Evolutionary conservation across 2,329 filamentous ascomycete species (phyloP).

Genomic region (Ophiocordyceps sinensis): DNA sequence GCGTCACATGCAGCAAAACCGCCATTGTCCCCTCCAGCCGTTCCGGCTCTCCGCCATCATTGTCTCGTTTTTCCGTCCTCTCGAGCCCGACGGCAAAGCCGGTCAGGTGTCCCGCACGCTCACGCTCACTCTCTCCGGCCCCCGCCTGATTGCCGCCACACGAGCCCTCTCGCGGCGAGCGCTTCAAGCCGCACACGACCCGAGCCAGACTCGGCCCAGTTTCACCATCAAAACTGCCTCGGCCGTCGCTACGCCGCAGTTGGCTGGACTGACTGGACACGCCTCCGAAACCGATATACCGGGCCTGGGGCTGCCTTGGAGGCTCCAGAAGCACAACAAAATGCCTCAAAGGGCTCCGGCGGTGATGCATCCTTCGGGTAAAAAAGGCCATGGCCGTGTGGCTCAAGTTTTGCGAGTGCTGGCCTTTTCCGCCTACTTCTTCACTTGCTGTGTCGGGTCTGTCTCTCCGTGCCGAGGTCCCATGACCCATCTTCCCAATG

Average conservation of each 20-base stretch:
- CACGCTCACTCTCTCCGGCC: not conserved
- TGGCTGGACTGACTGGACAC: too few species aligned
- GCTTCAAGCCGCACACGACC: too few species aligned
- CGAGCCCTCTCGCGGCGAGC: not conserved
- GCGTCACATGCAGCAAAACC: not conserved
- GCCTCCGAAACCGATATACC: constrained; percentile 6
- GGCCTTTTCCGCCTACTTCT: constrained; percentile 31
- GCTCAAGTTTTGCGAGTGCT: constrained; percentile 37
- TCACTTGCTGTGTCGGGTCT: constrained; percentile 30
- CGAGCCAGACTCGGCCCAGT: too few species aligned
- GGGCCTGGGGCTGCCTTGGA: not conserved
- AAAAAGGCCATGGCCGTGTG: constrained; percentile 32
- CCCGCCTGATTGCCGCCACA: not conserved
- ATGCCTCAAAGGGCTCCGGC: not conserved
- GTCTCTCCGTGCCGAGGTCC: constrained; percentile 7
- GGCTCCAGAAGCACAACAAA: not conserved
- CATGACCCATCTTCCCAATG: not conserved
- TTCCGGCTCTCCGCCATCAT: not conserved
- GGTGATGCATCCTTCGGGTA: constrained; percentile 37
- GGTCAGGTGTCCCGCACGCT: not conserved
- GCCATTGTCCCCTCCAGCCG: constrained; percentile 2
- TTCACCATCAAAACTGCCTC: too few species aligned
- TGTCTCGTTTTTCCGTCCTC: not conserved
- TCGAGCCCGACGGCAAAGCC: not conserved
- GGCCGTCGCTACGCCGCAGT: too few species aligned